These are phyloP conservation scores for Penicillium janthinellum DNA, from an alignment of 2,329 filamentous ascomycete species.

Conservation along the genomic window DNA sequence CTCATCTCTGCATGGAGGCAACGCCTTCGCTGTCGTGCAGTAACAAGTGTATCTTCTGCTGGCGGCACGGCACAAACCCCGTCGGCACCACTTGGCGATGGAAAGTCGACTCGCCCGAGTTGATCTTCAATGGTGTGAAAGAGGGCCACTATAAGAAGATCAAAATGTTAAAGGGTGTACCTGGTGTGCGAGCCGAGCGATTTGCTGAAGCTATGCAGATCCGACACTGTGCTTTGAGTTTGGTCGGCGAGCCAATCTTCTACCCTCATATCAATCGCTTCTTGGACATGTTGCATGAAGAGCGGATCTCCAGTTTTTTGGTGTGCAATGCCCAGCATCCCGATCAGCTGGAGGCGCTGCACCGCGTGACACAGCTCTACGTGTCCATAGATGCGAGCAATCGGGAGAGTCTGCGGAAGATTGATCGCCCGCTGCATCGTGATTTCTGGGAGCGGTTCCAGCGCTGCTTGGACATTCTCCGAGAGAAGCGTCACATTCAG, in stretches of 20 bases:
- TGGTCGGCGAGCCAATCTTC: constrained; percentile 98
- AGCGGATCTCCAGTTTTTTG: constrained; percentile 89
- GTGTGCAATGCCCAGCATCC: constrained; percentile 98
- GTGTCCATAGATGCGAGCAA: constrained; percentile 96
- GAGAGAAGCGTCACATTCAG: constrained; percentile 79
- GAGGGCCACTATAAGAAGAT: constrained; percentile 95
- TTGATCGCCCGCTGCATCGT: constrained; percentile 88
- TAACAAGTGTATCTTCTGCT: constrained; percentile 99
- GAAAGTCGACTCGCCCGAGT: constrained; percentile 86
- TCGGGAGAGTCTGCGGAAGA: constrained; percentile 79
- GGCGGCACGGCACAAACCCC: constrained; percentile 95
- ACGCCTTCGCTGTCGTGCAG: constrained; percentile 93
- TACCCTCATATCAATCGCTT: constrained; percentile 98
- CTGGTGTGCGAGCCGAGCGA: constrained; percentile 86
- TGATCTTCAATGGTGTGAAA: constrained; percentile 89
- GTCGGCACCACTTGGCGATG: constrained; percentile 97
- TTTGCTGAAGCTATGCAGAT: constrained; percentile 93
- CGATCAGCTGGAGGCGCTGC: constrained; percentile 78
- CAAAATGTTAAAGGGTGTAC: constrained; percentile 92
- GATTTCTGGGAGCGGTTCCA: constrained; percentile 98
- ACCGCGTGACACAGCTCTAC: constrained; percentile 91
- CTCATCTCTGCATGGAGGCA: constrained; percentile 97
- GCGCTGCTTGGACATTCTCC: constrained; percentile 84
- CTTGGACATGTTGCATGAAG: constrained; percentile 75
- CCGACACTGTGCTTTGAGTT: constrained; percentile 84